phyloP scores from a whole-genome alignment of 306 rosid genomes.

The Astragalus membranaceus region DNA sequence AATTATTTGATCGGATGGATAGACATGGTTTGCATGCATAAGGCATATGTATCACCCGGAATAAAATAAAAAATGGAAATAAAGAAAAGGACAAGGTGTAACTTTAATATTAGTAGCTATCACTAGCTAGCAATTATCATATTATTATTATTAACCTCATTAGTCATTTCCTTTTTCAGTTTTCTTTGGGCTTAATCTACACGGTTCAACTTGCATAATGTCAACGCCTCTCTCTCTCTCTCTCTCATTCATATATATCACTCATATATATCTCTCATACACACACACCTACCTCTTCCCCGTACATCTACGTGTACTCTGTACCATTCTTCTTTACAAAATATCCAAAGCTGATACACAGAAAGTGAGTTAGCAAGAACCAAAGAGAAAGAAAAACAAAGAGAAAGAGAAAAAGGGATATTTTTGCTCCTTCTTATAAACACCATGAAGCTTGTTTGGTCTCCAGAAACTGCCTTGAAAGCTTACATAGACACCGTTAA shows the following conservation, averaged over 20 bases:
- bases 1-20: no score
- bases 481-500: slow-evolving; percentile 75
- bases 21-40: no score
- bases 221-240: slow-evolving; percentile 29
- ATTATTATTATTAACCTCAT: neutral
- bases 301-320: slow-evolving; percentile 24
- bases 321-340: neutral
- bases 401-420: neutral
- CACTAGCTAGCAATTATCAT: neutral
- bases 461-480: slow-evolving; percentile 74
- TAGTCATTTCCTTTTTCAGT: neutral
- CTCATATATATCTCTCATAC: neutral
- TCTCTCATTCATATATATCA: neutral
- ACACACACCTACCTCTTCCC: neutral
- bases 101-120: neutral
- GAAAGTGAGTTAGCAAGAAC: neutral
- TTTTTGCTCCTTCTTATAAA: neutral
- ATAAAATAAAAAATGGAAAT: no score
- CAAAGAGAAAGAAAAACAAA: neutral
- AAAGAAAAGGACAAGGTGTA: neutral
- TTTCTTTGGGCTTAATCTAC: neutral
- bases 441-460: slow-evolving; percentile 91
- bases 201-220: slow-evolving; percentile 13
- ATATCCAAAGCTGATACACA: neutral
- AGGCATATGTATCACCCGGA: no score